Evolutionary conservation across 2,329 filamentous ascomycete species (phyloP).

Genomic region (Tympanopsis confertula): DNA sequence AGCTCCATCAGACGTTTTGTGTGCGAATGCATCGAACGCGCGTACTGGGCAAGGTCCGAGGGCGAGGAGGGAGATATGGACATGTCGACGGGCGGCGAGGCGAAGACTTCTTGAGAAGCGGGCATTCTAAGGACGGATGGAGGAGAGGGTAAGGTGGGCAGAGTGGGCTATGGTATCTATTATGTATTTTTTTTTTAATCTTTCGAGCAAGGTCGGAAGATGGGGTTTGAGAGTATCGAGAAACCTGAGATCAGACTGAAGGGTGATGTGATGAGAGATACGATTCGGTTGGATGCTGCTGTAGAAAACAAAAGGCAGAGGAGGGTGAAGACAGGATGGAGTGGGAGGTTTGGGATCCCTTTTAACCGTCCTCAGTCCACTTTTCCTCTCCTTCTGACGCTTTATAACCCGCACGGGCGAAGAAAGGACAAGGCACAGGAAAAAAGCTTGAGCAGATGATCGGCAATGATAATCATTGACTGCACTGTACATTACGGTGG

Average conservation of each 20-base stretch:
- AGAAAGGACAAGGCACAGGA: background rate
- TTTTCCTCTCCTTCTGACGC: background rate
- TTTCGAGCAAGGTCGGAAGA: background rate
- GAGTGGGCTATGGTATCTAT: background rate
- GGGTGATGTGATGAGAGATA: background rate
- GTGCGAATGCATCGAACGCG: slow-evolving; percentile 51
- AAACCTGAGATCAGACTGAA: background rate
- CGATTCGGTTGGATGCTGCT: background rate
- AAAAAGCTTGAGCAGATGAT: background rate
- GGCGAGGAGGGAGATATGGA: slow-evolving; percentile 13
- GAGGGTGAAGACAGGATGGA: background rate
- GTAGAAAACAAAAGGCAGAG: background rate
- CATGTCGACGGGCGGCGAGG: slow-evolving; percentile 5
- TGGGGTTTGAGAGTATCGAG: background rate
- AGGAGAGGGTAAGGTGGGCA: background rate
- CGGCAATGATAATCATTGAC: background rate
- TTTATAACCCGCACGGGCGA: background rate
- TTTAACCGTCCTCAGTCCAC: background rate
- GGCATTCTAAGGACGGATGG: background rate
- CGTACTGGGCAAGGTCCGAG: slow-evolving; percentile 28
- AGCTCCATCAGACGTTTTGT: slow-evolving; percentile 58
- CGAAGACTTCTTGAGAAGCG: background rate
- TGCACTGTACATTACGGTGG: too few relatives aligned
- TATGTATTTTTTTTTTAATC: background rate
- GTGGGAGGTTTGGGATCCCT: background rate